Evolutionary conservation across 2,329 filamentous ascomycete species (phyloP).

Genomic region (Aspergillus sp.): DNA sequence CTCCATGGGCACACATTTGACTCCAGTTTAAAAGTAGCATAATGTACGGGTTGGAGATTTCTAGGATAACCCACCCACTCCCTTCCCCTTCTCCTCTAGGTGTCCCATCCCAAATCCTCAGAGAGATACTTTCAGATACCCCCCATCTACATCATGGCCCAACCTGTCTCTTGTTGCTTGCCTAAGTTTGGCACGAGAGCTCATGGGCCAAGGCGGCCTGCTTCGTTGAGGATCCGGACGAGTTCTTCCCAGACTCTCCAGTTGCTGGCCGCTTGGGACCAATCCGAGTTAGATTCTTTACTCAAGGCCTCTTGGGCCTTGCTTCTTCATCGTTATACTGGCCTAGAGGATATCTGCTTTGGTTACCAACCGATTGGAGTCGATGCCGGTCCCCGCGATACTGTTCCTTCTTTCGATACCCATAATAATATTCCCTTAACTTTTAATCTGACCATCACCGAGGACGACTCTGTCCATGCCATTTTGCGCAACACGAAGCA

Average conservation of each 20-base stretch:
- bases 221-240: slow-evolving; percentile 37
- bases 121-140: slow-evolving; percentile 1
- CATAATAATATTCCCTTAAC: slow-evolving; percentile 20
- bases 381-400: slow-evolving; percentile 16
- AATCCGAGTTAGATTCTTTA: slow-evolving; percentile 27
- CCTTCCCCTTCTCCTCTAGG: background rate
- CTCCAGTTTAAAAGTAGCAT: slow-evolving; percentile 17
- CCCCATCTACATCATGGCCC: slow-evolving; percentile 26
- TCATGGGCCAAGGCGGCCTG: slow-evolving; percentile 35
- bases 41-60: slow-evolving; percentile 2
- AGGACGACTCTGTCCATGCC: slow-evolving; percentile 29
- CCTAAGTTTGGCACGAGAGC: slow-evolving; percentile 35
- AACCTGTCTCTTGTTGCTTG: slow-evolving; percentile 36
- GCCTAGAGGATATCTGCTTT: slow-evolving; percentile 51
- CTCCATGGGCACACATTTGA: background rate
- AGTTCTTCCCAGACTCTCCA: slow-evolving; percentile 31
- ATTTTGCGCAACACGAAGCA: slow-evolving; percentile 31
- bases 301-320: slow-evolving; percentile 51
- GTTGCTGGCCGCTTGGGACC: slow-evolving; percentile 34
- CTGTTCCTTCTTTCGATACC: slow-evolving; percentile 16
- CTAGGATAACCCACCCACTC: slow-evolving; percentile 4
- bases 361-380: slow-evolving; percentile 41
- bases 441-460: slow-evolving; percentile 31
- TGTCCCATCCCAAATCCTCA: background rate
- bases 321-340: slow-evolving; percentile 49